Percentiles rank a stretch among this genome's conserved stretches.
These are phyloP conservation scores for Penicillium decumbens DNA, from an alignment of 2,329 filamentous ascomycete genomes.

Conservation along the genomic window DNA sequence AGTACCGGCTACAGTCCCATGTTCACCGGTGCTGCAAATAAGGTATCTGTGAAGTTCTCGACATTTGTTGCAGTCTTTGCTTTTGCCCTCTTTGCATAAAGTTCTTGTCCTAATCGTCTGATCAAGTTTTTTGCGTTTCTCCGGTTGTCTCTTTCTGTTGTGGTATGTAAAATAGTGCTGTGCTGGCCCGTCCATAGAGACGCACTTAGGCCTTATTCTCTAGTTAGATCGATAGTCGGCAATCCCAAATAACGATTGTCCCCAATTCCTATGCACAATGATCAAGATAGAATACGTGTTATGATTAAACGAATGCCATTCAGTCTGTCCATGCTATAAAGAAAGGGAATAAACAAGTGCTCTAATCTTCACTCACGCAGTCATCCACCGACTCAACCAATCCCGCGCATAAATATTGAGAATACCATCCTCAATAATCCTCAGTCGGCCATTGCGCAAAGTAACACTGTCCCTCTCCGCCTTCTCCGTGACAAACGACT, in stretches of 20 bases:
- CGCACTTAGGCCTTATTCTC: neutral
- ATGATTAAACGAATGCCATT: too few relatives aligned
- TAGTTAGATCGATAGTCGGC: neutral
- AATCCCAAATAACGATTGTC: neutral
- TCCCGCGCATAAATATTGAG: conserved; percentile 27
- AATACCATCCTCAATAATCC: conserved; percentile 32
- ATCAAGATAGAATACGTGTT: too few relatives aligned
- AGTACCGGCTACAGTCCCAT: conserved; percentile 17
- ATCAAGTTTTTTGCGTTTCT: neutral
- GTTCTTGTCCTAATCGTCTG: neutral
- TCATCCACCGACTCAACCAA: conserved; percentile 28
- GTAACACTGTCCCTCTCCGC: conserved; percentile 29
- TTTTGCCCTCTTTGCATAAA: conserved; percentile 18
- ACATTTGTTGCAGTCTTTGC: conserved; percentile 14
- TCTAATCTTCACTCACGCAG: neutral
- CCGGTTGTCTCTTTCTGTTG: neutral
- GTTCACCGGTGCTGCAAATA: conserved; percentile 25
- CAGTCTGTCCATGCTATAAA: neutral
- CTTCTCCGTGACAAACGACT: conserved; percentile 26
- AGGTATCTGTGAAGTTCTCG: conserved; percentile 13
- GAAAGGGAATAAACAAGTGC: neutral
- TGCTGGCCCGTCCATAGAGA: neutral
- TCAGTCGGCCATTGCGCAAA: conserved; percentile 23
- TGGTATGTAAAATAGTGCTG: neutral
- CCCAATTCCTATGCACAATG: too few relatives aligned